Evolutionary conservation across 805 yeast genomes (phyloP).

Genomic region (Saccharomycopsis vini): DNA sequence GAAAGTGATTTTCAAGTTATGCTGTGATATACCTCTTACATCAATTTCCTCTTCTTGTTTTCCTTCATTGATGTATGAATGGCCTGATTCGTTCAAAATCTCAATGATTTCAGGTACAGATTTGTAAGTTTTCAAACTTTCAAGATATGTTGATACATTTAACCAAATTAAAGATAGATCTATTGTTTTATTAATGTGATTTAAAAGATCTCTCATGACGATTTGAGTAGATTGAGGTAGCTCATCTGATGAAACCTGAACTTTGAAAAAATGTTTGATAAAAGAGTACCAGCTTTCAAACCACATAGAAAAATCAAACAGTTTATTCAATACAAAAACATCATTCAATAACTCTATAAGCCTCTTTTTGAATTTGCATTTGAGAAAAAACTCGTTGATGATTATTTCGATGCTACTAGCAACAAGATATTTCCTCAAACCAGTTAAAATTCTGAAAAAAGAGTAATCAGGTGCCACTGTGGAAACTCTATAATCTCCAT

Average conservation of each 20-base stretch:
- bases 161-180: neutral
- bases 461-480: neutral
- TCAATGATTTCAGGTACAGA: neutral
- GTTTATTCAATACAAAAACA: neutral
- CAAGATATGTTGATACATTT: neutral
- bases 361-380: conserved; percentile 1
- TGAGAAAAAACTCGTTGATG: conserved; percentile 6
- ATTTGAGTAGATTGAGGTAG: too few species aligned
- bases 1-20: conserved; percentile 38
- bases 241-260: too few species aligned
- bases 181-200: neutral
- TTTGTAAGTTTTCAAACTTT: neutral
- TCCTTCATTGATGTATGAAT: neutral
- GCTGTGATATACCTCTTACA: conserved; percentile 4
- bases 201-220: neutral
- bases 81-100: neutral
- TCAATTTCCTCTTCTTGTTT: too few species aligned
- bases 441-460: conserved; percentile 4
- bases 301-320: conserved; percentile 1
- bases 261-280: neutral
- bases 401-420: neutral
- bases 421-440: neutral
- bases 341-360: neutral
- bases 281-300: conserved; percentile 5
- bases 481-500: neutral